A percentile compares a stretch with the other conserved stretches of the same genome.
Conservation (phyloP, 768 basidiomycete genomes). For the Tulasnella sp. region DNA sequence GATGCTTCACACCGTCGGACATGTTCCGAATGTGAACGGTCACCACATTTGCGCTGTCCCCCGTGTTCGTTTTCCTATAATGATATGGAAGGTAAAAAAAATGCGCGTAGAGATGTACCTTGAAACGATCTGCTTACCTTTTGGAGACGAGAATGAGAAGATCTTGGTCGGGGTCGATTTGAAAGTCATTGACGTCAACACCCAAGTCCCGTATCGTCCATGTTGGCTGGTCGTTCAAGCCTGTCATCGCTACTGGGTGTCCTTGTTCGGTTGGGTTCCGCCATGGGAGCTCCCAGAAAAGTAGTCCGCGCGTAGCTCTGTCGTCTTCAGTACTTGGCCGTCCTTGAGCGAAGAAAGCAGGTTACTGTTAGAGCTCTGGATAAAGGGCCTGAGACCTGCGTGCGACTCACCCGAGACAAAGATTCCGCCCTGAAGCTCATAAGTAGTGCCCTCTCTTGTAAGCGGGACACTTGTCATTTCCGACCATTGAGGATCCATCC, state of each 20-base stretch:
- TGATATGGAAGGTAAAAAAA: background rate
- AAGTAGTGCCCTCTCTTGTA: background rate
- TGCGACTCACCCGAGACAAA: background rate
- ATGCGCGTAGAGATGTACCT: background rate
- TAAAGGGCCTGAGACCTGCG: background rate
- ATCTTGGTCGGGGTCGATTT: conserved; percentile 8
- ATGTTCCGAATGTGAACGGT: background rate
- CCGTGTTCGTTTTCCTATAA: background rate
- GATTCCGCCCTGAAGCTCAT: conserved; percentile 6
- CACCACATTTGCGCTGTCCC: background rate
- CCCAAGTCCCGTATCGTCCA: background rate
- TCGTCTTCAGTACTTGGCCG: background rate
- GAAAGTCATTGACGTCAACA: conserved; percentile 1
- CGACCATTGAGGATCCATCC: background rate
- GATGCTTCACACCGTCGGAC: background rate
- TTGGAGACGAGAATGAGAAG: background rate
- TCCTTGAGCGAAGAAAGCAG: background rate
- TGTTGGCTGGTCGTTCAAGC: background rate
- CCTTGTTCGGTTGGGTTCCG: background rate
- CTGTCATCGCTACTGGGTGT: background rate
- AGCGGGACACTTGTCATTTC: background rate
- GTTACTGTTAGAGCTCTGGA: background rate
- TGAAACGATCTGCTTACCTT: background rate
- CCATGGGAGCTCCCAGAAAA: conserved; percentile 2
- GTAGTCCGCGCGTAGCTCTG: background rate